Conservation (phyloP, 2,329 filamentous ascomycete species). For the Aciculosporium take region DNA sequence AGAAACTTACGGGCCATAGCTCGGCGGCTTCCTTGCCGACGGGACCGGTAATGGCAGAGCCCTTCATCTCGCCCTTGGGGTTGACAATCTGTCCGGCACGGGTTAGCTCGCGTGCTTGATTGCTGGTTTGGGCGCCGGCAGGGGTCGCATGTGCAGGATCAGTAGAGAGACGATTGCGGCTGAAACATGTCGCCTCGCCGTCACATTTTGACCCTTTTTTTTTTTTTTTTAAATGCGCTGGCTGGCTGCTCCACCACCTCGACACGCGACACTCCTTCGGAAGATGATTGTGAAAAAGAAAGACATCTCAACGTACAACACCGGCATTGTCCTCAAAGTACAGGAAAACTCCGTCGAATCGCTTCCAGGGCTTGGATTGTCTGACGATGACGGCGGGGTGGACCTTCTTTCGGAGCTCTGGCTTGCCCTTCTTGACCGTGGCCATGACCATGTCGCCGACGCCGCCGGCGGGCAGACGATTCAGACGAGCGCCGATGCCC, state of each 20-base stretch:
- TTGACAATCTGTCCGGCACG: constrained; percentile 79
- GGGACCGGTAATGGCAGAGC: constrained; percentile 95
- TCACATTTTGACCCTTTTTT: background rate
- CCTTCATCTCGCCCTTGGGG: constrained; percentile 99
- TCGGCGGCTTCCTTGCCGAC: constrained; percentile 99
- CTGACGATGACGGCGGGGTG: constrained; percentile 98
- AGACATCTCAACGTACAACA: constrained; percentile 54
- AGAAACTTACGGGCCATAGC: constrained; percentile 82
- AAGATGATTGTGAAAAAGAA: too few relatives aligned
- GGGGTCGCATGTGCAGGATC: background rate
- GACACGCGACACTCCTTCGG: too few relatives aligned
- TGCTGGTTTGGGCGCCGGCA: background rate
- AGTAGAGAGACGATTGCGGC: background rate
- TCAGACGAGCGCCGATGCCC: constrained; percentile 93
- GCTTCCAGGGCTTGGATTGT: constrained; percentile 99
- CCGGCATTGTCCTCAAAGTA: constrained; percentile 99
- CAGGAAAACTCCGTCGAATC: constrained; percentile 94
- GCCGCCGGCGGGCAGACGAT: constrained; percentile 92
- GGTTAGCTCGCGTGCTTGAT: background rate
- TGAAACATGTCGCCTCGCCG: background rate
- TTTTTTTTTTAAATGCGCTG: too few relatives aligned
- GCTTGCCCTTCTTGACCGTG: constrained; percentile 99
- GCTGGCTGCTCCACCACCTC: too few relatives aligned
- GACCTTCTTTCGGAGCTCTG: constrained; percentile 99
- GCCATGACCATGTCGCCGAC: constrained; percentile 99